These are phyloP conservation scores for Xylariales sp. DNA, from an alignment of 2,329 filamentous ascomycete genomes.

Conservation along the genomic window DNA sequence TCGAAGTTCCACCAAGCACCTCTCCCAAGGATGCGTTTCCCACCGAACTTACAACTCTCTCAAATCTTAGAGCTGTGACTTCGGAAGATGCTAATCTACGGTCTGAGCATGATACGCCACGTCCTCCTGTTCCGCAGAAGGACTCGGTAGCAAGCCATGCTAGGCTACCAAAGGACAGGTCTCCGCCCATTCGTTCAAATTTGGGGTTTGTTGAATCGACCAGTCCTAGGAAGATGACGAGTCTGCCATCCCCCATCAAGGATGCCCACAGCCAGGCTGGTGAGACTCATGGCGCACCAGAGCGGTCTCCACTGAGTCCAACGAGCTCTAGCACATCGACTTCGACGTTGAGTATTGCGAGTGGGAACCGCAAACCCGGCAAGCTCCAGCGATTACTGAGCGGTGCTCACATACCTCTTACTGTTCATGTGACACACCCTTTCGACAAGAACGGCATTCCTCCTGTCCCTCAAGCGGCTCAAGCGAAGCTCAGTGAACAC, in stretches of 20 bases:
- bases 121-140: constrained; percentile 32
- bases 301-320: constrained; percentile 23
- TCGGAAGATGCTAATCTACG: constrained; percentile 5
- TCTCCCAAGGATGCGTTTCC: not conserved
- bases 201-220: constrained; percentile 5
- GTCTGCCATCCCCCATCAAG: constrained; percentile 16
- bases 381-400: constrained; percentile 37
- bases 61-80: constrained; percentile 4
- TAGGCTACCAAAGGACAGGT: constrained; percentile 9
- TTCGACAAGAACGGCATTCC: constrained; percentile 17
- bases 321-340: constrained; percentile 24
- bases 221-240: constrained; percentile 11
- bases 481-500: too few relatives aligned
- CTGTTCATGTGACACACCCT: constrained; percentile 28
- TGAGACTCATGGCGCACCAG: too few relatives aligned
- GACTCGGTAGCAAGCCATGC: constrained; percentile 16
- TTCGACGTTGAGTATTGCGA: constrained; percentile 31
- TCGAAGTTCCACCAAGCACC: constrained; percentile 4
- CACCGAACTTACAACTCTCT: not conserved
- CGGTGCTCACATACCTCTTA: constrained; percentile 25
- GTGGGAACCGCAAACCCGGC: constrained; percentile 29
- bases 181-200: constrained; percentile 11
- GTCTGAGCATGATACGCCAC: constrained; percentile 22
- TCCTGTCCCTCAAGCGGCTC: not conserved
- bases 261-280: too few relatives aligned